Evolutionary conservation across 352 stramenopile genomes (phyloP).

Genomic region (Phytophthora capsici): DNA sequence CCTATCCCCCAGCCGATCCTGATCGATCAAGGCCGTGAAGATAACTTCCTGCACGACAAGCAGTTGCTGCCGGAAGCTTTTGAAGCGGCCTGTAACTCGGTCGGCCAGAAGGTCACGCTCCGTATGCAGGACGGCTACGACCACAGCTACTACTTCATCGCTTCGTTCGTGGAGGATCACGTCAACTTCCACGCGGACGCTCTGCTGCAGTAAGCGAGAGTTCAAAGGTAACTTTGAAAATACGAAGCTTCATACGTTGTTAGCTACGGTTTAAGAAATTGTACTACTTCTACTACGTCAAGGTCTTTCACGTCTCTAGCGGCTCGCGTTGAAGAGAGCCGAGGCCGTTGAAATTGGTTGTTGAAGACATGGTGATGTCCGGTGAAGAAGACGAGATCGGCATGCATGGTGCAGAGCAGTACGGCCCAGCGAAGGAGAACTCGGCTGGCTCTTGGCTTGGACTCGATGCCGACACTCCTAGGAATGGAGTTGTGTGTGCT

Average conservation of each 20-base stretch:
- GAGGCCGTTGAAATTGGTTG: conserved; percentile 25
- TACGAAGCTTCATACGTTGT: conserved; percentile 33
- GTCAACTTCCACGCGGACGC: conserved; percentile 93
- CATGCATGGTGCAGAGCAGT: conserved; percentile 52
- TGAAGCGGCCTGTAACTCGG: conserved; percentile 78
- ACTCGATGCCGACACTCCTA: conserved; percentile 38
- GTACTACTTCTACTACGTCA: conserved; percentile 25
- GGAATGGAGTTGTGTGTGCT: conserved; percentile 19
- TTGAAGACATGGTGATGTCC: conserved; percentile 30
- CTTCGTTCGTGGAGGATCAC: conserved; percentile 96
- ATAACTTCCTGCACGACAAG: conserved; percentile 90
- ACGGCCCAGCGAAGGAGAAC: conserved; percentile 42
- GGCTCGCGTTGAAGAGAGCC: conserved; percentile 42
- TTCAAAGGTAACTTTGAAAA: conserved; percentile 13
- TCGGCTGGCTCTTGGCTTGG: conserved; percentile 23
- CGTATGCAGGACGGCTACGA: conserved; percentile 94
- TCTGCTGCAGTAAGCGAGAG: conserved; percentile 58
- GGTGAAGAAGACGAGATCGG: conserved; percentile 29
- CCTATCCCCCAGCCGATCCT: conserved; percentile 79
- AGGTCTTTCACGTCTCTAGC: conserved; percentile 20
- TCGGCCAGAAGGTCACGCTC: conserved; percentile 84
- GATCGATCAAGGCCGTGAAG: conserved; percentile 90
- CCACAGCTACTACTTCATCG: conserved; percentile 98
- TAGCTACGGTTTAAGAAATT: conserved; percentile 22
- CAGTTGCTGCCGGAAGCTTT: conserved; percentile 93